Evolutionary conservation across 2,329 filamentous ascomycete genomes (phyloP), one percentile per base, ranked within the genome.

Genomic region (Arthrobotrys conoides): DNA sequence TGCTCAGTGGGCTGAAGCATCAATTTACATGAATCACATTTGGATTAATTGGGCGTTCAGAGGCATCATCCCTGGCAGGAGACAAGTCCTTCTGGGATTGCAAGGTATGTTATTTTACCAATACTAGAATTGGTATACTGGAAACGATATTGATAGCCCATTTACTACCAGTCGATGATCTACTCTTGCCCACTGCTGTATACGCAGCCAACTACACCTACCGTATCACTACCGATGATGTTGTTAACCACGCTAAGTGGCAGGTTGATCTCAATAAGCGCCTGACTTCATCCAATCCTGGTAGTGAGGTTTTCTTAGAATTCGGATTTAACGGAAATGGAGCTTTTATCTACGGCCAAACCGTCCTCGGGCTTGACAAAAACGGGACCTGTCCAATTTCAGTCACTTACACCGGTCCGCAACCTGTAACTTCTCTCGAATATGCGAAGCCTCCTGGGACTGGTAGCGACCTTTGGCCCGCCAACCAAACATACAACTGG

Each of bases 381-480:
- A 79, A 79, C 9, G 67, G 67, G 30, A 79, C 68, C 6, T 79
- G 75, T 24, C 68, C 75, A 14, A 24, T 49, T 10, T 68, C 68
- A 12, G 63, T 73, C 12, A 57, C 36, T 61, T 71, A 79, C 49
- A 78, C 68, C 80, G 76, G 81, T 27, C 30, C 20, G 6, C 71
- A 81, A 44, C 81, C 82, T 1, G 83, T 83, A 36, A 83, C 87
- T 5, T 79, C 86, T 0, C 83, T 87, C 5, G 86, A 87, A 81
- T 87, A 84, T 80, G 64, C 81, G 73, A 87, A 87, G 83, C 86
- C 87, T 0, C 81, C 87, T 1, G 88, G 88, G 10, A 87, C 85
- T 0, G 88, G 88, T 10, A 85, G 83, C 4, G 84, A 87, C 77
- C 80, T 86, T n/a, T 89, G 88, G 88, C 87, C 87, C 1, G 48